These are phyloP conservation scores for Entomortierella lignicola DNA, from an alignment of 192 early-diverging fungal genomes.

Conservation along the genomic window DNA sequence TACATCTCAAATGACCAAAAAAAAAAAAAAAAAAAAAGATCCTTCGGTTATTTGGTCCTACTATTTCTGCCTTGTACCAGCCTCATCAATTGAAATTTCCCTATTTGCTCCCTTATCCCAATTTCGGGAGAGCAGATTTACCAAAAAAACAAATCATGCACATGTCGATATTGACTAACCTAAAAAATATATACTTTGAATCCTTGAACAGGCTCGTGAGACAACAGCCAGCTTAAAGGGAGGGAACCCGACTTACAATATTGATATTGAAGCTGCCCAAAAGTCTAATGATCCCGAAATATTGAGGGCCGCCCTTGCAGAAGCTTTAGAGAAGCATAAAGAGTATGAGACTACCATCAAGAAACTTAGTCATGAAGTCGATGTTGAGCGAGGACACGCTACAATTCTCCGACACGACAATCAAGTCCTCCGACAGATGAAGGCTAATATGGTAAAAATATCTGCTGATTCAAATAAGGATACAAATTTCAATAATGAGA, in stretches of 20 bases:
- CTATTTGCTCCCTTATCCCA: not conserved
- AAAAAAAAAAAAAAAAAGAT: no score
- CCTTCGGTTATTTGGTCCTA: no score
- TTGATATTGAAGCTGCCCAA: constrained; percentile 1
- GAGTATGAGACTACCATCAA: constrained; percentile 58
- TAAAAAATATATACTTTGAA: not conserved
- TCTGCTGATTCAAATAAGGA: not conserved
- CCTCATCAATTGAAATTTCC: no score
- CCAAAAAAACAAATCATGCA: not conserved
- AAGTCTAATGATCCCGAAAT: constrained; percentile 31
- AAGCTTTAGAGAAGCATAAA: constrained; percentile 48
- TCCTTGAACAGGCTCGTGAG: constrained; percentile 28
- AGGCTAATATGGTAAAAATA: constrained; percentile 64
- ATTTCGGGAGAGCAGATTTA: not conserved
- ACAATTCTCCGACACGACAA: constrained; percentile 72
- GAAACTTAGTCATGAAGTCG: constrained; percentile 77
- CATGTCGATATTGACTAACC: not conserved
- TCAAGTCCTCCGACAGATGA: constrained; percentile 65
- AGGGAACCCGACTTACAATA: constrained; percentile 4
- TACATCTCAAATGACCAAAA: no score
- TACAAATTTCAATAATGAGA: not conserved
- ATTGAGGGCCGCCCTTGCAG: constrained; percentile 26
- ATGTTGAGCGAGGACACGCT: constrained; percentile 70
- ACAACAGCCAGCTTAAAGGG: constrained; percentile 43
- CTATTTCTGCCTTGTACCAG: no score